phyloP scores from a whole-genome alignment of 2,329 filamentous ascomycete genomes.

The Fusarium buxicola region DNA sequence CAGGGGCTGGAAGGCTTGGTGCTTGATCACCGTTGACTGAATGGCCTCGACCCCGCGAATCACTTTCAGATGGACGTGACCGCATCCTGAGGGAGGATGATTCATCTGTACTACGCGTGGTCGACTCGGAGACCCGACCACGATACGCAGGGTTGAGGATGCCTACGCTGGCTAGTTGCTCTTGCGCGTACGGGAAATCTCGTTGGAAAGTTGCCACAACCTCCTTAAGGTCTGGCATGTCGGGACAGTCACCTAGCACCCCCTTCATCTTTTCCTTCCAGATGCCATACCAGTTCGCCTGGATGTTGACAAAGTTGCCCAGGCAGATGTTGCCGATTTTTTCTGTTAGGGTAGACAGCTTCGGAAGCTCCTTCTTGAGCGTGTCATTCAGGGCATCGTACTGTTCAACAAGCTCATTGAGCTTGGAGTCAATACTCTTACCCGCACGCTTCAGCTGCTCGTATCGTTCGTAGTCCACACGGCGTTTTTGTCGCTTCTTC shows the following conservation, averaged over 20 bases:
- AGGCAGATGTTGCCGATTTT: conserved; percentile 86
- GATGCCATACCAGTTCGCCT: conserved; percentile 83
- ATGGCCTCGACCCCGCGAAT: conserved; percentile 66
- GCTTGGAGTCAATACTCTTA: conserved; percentile 88
- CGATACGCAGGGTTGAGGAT: conserved; percentile 81
- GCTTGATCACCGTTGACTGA: conserved; percentile 73
- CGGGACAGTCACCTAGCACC: conserved; percentile 72
- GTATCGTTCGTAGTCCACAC: conserved; percentile 87
- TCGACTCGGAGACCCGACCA: conserved; percentile 69
- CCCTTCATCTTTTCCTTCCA: conserved; percentile 86
- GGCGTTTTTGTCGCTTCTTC: conserved; percentile 93
- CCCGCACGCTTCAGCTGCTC: conserved; percentile 81
- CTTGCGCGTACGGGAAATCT: conserved; percentile 82
- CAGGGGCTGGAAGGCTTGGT: conserved; percentile 72
- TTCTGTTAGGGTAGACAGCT: conserved; percentile 83
- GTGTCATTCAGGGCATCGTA: conserved; percentile 94
- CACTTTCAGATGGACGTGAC: conserved; percentile 61
- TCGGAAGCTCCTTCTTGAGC: conserved; percentile 90
- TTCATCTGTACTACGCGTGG: conserved; percentile 65
- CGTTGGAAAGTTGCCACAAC: conserved; percentile 82
- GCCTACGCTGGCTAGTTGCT: conserved; percentile 75
- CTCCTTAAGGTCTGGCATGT: conserved; percentile 75
- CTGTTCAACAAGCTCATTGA: conserved; percentile 84
- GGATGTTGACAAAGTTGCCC: conserved; percentile 84
- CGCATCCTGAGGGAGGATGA: conserved; percentile 60